A percentile compares a stretch with the other conserved stretches of the same genome.
These are phyloP conservation scores for Globisporangium nunn DNA, from an alignment of 352 stramenopile species.

Conservation along the genomic window DNA sequence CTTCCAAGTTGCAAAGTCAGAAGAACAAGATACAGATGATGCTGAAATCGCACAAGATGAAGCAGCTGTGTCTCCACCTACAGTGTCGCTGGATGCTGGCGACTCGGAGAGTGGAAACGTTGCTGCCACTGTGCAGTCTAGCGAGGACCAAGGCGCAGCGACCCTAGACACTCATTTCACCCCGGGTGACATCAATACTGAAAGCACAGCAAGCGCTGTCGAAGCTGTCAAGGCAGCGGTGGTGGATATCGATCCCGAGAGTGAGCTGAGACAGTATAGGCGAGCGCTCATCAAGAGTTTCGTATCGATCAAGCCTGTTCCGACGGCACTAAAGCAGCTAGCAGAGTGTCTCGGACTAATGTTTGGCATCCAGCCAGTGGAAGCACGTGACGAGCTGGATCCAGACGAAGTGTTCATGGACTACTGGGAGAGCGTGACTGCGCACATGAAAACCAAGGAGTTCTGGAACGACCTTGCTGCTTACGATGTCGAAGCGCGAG, in stretches of 20 bases:
- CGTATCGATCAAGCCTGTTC: conserved; percentile 22
- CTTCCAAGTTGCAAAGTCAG: conserved; percentile 25
- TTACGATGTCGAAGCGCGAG: conserved; percentile 34
- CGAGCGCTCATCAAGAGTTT: conserved; percentile 33
- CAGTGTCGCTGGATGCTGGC: not conserved
- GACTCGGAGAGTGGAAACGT: not conserved
- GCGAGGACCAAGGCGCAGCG: not conserved
- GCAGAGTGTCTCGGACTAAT: conserved; percentile 64
- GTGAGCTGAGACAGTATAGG: conserved; percentile 7
- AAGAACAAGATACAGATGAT: conserved; percentile 4
- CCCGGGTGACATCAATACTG: not conserved
- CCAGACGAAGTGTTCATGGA: conserved; percentile 69
- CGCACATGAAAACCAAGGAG: conserved; percentile 19
- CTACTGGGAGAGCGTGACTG: conserved; percentile 48
- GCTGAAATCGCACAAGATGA: not conserved
- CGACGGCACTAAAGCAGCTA: conserved; percentile 51
- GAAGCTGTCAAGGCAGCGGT: not conserved
- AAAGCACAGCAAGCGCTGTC: not conserved
- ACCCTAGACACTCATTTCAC: not conserved
- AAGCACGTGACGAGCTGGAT: conserved; percentile 56
- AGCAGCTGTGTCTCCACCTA: not conserved
- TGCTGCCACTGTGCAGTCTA: not conserved
- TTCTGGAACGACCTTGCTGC: conserved; percentile 43
- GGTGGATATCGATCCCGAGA: not conserved
- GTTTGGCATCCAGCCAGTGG: conserved; percentile 49